Percentiles rank a stretch among this genome's conserved stretches.
phyloP scores from a whole-genome alignment of 2,329 filamentous ascomycete species.

The Aspergillus ochraceus region DNA sequence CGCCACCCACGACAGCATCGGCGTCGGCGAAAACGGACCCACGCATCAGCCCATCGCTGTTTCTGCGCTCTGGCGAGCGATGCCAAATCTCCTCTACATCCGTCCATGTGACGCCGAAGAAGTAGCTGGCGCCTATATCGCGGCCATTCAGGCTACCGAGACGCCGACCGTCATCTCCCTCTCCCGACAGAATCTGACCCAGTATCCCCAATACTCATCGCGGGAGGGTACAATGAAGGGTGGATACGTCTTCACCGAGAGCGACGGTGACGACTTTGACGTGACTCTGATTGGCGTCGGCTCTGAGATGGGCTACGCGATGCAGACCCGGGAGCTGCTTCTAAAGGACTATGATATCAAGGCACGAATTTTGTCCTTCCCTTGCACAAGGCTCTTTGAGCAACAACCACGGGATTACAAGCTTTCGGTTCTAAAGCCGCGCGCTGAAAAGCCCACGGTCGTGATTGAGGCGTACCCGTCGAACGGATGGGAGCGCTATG shows the following conservation, averaged over 20 bases:
- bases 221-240: constrained; percentile 38
- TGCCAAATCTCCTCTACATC: constrained; percentile 13
- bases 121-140: constrained; percentile 7
- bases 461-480: constrained; percentile 51
- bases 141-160: constrained; percentile 6
- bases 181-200: constrained; percentile 8
- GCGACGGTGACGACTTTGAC: constrained; percentile 35
- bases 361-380: constrained; percentile 49
- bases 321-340: constrained; percentile 43
- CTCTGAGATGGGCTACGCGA: constrained; percentile 48
- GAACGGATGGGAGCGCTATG: constrained; percentile 53
- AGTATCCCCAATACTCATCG: constrained; percentile 37
- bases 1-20: constrained; percentile 18
- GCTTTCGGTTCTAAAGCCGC: constrained; percentile 38
- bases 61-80: constrained; percentile 9
- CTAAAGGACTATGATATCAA: constrained; percentile 24
- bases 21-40: constrained; percentile 14
- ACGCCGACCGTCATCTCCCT: constrained; percentile 12
- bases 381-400: constrained; percentile 51
- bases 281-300: constrained; percentile 51
- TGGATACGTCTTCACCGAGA: constrained; percentile 38
- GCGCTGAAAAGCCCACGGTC: constrained; percentile 38
- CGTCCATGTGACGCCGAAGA: constrained; percentile 15
- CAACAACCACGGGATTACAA: constrained; percentile 45
- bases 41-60: constrained; percentile 17